These are phyloP conservation scores for Mortierella polycephala DNA, from an alignment of 371 early-diverging fungal genomes.

Conservation along the genomic window DNA sequence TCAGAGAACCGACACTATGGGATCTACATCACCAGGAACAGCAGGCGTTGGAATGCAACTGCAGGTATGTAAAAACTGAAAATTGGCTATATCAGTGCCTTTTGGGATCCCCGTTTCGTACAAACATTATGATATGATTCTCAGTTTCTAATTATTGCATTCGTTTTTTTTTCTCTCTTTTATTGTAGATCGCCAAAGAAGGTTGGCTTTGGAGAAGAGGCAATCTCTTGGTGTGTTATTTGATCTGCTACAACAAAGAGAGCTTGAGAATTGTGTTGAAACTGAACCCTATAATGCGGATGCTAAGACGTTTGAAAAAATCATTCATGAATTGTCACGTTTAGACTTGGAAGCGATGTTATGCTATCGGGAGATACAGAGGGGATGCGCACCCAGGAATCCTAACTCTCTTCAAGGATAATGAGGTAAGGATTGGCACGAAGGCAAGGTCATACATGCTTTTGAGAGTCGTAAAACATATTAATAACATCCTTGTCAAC, in stretches of 20 bases:
- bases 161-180: neutral
- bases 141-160: neutral
- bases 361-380: constrained; percentile 43
- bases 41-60: constrained; percentile 8
- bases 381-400: constrained; percentile 45
- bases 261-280: neutral
- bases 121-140: too few species aligned
- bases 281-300: neutral
- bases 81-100: neutral
- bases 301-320: neutral
- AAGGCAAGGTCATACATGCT: neutral
- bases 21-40: neutral
- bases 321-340: neutral
- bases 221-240: constrained; percentile 33
- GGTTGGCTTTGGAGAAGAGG: constrained; percentile 53
- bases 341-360: constrained; percentile 53
- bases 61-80: constrained; percentile 6
- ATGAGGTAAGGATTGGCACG: constrained; percentile 30
- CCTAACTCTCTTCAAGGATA: constrained; percentile 47
- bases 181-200: constrained; percentile 39
- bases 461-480: too few species aligned
- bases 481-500: neutral
- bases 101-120: neutral
- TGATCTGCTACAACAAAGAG: neutral
- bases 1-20: constrained; percentile 14